phyloP scores from a whole-genome alignment of 306 rosid genomes.

The Oxytropis ochrocephala region DNA sequence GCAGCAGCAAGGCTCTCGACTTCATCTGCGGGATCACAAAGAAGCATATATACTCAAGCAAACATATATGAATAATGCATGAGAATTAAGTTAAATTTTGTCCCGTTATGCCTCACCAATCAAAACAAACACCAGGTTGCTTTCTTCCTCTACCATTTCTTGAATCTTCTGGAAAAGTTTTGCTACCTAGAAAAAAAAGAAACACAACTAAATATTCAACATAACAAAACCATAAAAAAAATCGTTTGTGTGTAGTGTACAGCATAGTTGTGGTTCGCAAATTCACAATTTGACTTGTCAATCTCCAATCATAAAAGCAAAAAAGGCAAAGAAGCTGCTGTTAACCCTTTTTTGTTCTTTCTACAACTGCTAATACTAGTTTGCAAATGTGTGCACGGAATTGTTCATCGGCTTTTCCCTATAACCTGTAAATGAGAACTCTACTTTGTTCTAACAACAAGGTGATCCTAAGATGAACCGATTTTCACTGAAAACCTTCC shows the following conservation, averaged over 20 bases:
- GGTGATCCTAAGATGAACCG: not conserved
- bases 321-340: not conserved
- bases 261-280: not conserved
- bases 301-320: not conserved
- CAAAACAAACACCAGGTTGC: slow-evolving; percentile 96
- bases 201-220: not conserved
- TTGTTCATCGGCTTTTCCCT: not conserved
- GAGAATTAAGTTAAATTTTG: slow-evolving; percentile 12
- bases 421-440: not conserved
- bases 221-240: slow-evolving; percentile 5
- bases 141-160: slow-evolving; percentile 80
- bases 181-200: slow-evolving; percentile 58
- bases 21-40: slow-evolving; percentile 72
- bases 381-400: not conserved
- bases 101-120: slow-evolving; percentile 66
- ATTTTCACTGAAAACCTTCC: not conserved
- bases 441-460: no score
- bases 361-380: not conserved
- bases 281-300: not conserved
- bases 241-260: not conserved
- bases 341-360: not conserved
- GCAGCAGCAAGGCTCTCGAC: slow-evolving; percentile 99
- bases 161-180: slow-evolving; percentile 91
- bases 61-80: slow-evolving; percentile 18
- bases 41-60: slow-evolving; percentile 17